These are phyloP conservation scores for Carex scoparia DNA, from an alignment of 176 grass and related monocot genomes.

Conservation along the genomic window DNA sequence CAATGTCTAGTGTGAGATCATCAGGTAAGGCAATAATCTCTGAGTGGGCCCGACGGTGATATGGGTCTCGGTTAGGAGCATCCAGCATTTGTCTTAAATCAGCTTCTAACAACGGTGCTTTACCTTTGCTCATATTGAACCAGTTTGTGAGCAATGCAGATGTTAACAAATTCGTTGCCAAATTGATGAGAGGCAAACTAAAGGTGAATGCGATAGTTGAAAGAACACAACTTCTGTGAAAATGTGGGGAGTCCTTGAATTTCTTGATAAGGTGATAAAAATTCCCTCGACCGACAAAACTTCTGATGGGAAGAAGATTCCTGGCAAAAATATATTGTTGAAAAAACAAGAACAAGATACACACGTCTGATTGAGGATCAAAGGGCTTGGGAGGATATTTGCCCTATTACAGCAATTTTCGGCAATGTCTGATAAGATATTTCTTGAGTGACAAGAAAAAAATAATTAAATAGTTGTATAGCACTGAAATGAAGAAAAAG, in stretches of 20 bases:
- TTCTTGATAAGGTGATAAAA: not conserved
- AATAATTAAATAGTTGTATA: not conserved
- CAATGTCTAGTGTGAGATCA: conserved; percentile 40
- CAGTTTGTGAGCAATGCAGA: not conserved
- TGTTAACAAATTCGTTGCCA: not conserved
- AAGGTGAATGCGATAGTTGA: too few species aligned
- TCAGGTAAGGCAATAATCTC: conserved; percentile 65
- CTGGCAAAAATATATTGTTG: not conserved
- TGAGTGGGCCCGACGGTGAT: conserved; percentile 64
- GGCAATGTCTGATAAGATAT: not conserved
- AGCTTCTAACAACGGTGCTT: conserved; percentile 16
- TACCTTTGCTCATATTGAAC: conserved; percentile 11
- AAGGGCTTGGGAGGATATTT: not conserved
- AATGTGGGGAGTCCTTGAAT: not conserved
- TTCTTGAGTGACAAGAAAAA: not conserved
- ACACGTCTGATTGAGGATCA: not conserved
- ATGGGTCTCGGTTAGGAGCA: conserved; percentile 27
- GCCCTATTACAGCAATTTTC: not conserved
- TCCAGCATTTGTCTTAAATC: conserved; percentile 52
- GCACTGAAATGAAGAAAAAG: not conserved
- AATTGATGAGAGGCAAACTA: too few species aligned
- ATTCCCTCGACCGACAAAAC: not conserved
- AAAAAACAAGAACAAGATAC: not conserved
- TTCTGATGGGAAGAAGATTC: not conserved
- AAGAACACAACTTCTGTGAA: not conserved